Evolutionary conservation across 345 rosid species (phyloP), one percentile per base, ranked within the genome.

Genomic region (Citrus maxima): DNA sequence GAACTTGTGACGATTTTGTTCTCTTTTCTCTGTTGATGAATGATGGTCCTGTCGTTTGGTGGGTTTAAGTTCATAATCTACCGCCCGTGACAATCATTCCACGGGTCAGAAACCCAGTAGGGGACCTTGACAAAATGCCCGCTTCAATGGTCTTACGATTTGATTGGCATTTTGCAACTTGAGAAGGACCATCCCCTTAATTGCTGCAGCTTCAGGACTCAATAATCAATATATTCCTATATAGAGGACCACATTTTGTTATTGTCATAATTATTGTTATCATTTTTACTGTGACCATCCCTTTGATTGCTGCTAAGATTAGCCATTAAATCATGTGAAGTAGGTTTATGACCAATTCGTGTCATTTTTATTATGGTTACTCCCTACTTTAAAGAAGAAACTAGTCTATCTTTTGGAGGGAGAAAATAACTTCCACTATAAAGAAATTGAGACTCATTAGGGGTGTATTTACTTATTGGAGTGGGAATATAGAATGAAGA

Each of bases 221-320:
- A 54, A 54, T 54, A 19, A 54, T 54, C 22, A 54, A 51, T 38
- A 3, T 27, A 28, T 63, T 76, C 40, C 37, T 64, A 49, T 77
- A 73, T 54, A 72, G 28, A 72, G 84, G 86, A 80, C 86, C 82
- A 80, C 72, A 34, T 61, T 76, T 60, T 35, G 21, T 54, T 18
- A 16, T 54, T 12, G 51, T 42, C 51, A 42, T 42, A 10, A 42
- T 42, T 12, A 42, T 42, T 46, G 51, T 46, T 46, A 46, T 13
- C 14, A 13, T 12, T 46, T 46, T 46, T 13, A 16, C 18, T 46
- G 6, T 51, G 46, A 75, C 62, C n/a, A 28, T 8, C 40, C 40
- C 80, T 71, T 46, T 2, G 35, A 24, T 6, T 61, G 65, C 37
- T 38, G 4, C 22, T 32, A 75, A 27, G 25, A 40, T 25, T 42